Evolutionary conservation across 2,329 filamentous ascomycete species (phyloP).

Genomic region (Ophiocordyceps sinensis): DNA sequence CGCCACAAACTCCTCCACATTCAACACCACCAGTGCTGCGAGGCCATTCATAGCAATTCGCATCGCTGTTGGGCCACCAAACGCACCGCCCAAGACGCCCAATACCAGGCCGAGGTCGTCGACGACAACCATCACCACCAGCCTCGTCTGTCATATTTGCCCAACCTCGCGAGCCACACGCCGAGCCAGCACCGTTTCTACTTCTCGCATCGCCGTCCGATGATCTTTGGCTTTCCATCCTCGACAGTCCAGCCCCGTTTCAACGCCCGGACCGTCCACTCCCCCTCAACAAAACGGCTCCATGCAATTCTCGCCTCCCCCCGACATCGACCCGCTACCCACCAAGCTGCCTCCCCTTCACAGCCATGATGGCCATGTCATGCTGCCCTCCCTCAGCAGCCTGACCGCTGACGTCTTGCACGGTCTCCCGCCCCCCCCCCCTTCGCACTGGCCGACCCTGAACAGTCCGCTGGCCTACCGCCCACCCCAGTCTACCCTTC

Average conservation of each 20-base stretch:
- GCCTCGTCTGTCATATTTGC: no score
- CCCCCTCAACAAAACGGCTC: conserved; percentile 3
- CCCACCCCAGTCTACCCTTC: conserved; percentile 10
- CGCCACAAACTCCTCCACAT: background rate
- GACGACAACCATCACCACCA: no score
- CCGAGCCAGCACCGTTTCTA: no score
- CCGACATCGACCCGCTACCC: conserved; percentile 12
- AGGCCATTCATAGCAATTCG: no score
- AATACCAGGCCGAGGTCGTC: no score
- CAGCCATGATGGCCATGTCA: conserved; percentile 13
- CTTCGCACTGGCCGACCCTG: conserved; percentile 30
- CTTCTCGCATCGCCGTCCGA: no score
- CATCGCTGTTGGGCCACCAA: no score
- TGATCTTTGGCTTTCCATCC: background rate
- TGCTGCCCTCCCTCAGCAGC: conserved; percentile 21
- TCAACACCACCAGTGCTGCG: background rate
- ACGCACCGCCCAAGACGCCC: no score
- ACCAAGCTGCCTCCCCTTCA: conserved; percentile 11
- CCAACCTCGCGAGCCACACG: no score
- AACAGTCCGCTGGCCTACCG: conserved; percentile 33
- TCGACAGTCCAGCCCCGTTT: background rate
- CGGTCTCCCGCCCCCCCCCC: conserved; percentile 9
- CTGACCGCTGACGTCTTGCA: conserved; percentile 14
- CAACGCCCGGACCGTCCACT: background rate
- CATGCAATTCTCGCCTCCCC: conserved; percentile 11